Evolutionary conservation across 2,329 filamentous ascomycete species (phyloP).

Genomic region (Aspergillus japonicus): DNA sequence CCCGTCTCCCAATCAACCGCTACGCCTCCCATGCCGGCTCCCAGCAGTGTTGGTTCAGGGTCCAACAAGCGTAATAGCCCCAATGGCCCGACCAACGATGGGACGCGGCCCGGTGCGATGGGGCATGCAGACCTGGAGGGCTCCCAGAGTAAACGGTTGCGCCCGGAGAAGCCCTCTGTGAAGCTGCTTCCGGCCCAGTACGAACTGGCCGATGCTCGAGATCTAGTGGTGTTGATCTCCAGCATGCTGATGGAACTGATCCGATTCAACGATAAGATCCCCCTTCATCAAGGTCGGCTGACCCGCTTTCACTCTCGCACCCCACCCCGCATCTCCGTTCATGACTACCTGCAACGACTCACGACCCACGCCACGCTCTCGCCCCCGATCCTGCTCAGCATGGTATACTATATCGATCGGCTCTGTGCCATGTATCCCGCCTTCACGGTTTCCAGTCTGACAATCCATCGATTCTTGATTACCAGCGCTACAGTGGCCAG

Average conservation of each 20-base stretch:
- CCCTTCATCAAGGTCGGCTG: conserved; percentile 78
- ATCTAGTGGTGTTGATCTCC: conserved; percentile 85
- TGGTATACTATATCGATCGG: conserved; percentile 98
- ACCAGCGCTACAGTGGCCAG: conserved; percentile 92
- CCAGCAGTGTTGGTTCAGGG: conserved; percentile 21
- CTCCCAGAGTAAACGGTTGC: conserved; percentile 47
- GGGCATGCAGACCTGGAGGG: conserved; percentile 28
- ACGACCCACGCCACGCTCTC: conserved; percentile 92
- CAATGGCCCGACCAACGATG: conserved; percentile 25
- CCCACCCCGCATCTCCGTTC: conserved; percentile 87
- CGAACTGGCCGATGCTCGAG: conserved; percentile 76
- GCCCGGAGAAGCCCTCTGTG: conserved; percentile 45
- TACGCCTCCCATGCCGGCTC: conserved; percentile 32
- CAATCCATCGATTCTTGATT: conserved; percentile 95
- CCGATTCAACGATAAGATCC: conserved; percentile 83
- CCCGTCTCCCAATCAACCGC: conserved; percentile 18
- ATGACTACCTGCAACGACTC: conserved; percentile 88
- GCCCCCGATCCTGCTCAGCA: conserved; percentile 90
- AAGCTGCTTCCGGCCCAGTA: conserved; percentile 67
- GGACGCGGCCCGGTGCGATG: conserved; percentile 20
- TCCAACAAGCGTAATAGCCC: conserved; percentile 39
- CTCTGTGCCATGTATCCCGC: conserved; percentile 88
- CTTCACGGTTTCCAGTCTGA: conserved; percentile 94
- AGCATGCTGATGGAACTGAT: conserved; percentile 97
- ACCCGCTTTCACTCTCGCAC: conserved; percentile 92